Evolutionary conservation across 306 rosid species (phyloP).

Genomic region (Trichosanthes truncata): DNA sequence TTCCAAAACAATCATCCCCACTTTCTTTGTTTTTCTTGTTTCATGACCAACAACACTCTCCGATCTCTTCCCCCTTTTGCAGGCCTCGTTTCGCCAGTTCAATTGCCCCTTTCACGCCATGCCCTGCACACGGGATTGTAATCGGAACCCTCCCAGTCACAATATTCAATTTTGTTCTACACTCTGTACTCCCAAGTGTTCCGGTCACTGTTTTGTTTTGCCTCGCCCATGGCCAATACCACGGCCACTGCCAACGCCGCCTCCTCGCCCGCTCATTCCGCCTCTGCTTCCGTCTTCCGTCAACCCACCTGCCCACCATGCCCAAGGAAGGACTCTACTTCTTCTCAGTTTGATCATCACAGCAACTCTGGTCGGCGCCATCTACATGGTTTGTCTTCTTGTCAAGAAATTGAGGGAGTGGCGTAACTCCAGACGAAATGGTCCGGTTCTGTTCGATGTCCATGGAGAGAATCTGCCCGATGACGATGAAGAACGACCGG

Average conservation of each 20-base stretch:
- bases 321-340: not conserved
- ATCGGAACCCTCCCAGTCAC: not conserved
- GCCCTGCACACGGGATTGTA: not conserved
- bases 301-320: not conserved
- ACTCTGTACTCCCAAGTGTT: not conserved
- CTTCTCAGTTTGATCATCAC: not conserved
- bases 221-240: not conserved
- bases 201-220: not conserved
- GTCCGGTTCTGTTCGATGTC: not conserved
- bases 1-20: not conserved
- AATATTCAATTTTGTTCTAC: not conserved
- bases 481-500: not conserved
- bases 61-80: not conserved
- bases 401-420: not conserved
- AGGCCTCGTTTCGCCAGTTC: too few species aligned
- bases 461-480: not conserved
- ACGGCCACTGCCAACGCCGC: not conserved
- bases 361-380: not conserved
- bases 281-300: not conserved
- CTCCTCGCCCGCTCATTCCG: not conserved
- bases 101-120: not conserved
- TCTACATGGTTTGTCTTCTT: conserved; percentile 3
- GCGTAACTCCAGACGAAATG: not conserved
- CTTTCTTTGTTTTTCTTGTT: not conserved
- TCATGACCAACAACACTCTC: not conserved